These are phyloP conservation scores for Talaromyces sp. DNA, from an alignment of 2,329 filamentous ascomycete genomes.

Conservation along the genomic window DNA sequence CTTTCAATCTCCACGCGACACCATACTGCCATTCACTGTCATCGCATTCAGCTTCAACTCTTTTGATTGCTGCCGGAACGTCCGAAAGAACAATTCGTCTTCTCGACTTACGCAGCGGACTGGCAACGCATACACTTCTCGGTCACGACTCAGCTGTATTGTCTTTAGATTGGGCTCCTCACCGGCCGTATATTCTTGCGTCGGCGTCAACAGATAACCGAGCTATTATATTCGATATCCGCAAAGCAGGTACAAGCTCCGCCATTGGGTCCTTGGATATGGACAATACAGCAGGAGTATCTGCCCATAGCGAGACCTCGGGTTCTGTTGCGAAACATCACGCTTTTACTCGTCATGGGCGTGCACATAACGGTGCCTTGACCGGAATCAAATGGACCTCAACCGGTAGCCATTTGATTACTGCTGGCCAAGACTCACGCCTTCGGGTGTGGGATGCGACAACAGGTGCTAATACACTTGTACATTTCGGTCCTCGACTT, in stretches of 20 bases:
- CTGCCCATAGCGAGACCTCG: conserved; percentile 36
- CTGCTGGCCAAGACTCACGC: conserved; percentile 76
- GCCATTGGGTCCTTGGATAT: conserved; percentile 76
- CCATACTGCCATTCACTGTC: conserved; percentile 70
- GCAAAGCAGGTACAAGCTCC: conserved; percentile 65
- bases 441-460: conserved; percentile 84
- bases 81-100: conserved; percentile 81
- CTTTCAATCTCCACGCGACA: conserved; percentile 47
- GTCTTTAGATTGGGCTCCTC: conserved; percentile 77
- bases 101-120: conserved; percentile 80
- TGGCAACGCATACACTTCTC: conserved; percentile 68
- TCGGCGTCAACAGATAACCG: conserved; percentile 83
- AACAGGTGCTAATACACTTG: conserved; percentile 80
- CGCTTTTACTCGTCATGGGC: conserved; percentile 45
- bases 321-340: conserved; percentile 36
- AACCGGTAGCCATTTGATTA: conserved; percentile 72
- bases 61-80: conserved; percentile 84
- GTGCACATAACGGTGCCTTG: conserved; percentile 76
- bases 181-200: conserved; percentile 73
- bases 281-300: conserved; percentile 74
- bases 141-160: conserved; percentile 67
- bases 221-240: conserved; percentile 82
- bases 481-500: conserved; percentile 79
- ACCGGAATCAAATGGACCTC: conserved; percentile 85
- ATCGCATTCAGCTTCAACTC: conserved; percentile 60